Evolutionary conservation across 305 asterid genomes (phyloP), one percentile per base, ranked within the genome.

Genomic region (Fraxinus sp.): DNA sequence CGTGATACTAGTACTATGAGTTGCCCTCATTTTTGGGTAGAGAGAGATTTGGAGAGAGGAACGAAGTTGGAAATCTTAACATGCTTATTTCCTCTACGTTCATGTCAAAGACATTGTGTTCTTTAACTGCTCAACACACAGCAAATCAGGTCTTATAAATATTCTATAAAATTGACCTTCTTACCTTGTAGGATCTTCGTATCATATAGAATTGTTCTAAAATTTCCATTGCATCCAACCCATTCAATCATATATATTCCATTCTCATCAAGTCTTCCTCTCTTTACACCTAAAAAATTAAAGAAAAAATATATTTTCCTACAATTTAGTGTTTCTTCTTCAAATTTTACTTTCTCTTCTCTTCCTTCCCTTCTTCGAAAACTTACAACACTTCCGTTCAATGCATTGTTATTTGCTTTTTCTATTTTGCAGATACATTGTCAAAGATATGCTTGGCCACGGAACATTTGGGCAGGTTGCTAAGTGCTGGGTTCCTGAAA

Each of bases 401-500:
- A 55, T 86, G 84, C 85, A 59, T 83, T 49, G 14, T 77, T 81
- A 77, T 78, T 82, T 86, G 24, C 83, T 80, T 79, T 84, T 46
- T 62, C 20, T 83, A 32, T 24, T 90, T 77, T 87, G 80, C 91
- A 97, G 99, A 89, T 97, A 97, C 80, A 79, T 95, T 87, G 96
- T 93, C 85, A 97, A 97, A 90, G 99, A 93, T 32, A 90, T 95
- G 80, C 98, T 97, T 85, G 99, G 98, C 77, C 99, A 94, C 71
- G 99, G 99, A 82, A 97, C 99, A 77, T 97, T 97, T 88, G 99
- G 99, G 79, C 99, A 97, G 93, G 99, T 97, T 85, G 99, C 97
- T 36, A 97, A 95, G 87, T 97, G 99, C 88, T 94, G 97, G 99
- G 97, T 93, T 83, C 86, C 94, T 10, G 97, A 97, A 81, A 89